Percentiles rank a stretch among this genome's conserved stretches.
Conservation (phyloP, 345 rosid species). For the Gossypium raimondii region DNA sequence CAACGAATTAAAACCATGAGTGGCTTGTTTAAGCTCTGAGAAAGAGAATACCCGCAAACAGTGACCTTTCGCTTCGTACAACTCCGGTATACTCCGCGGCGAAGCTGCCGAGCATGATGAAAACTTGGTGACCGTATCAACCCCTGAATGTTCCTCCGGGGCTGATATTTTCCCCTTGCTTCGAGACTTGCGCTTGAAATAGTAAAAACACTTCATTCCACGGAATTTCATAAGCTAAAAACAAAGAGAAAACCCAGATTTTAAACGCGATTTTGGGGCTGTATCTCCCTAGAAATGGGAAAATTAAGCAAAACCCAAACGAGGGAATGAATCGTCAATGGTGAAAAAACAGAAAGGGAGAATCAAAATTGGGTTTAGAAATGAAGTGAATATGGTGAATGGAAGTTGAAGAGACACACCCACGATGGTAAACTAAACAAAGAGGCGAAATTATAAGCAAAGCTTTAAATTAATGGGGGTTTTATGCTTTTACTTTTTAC, state of each 20-base stretch:
- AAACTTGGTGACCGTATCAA: slow-evolving; percentile 24
- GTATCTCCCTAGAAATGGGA: neutral
- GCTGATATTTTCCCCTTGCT: slow-evolving; percentile 42
- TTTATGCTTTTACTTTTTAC: neutral
- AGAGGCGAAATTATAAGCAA: no score
- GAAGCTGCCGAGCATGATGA: slow-evolving; percentile 50
- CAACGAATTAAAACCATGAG: slow-evolving; percentile 51
- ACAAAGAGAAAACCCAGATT: no score
- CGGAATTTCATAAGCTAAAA: neutral
- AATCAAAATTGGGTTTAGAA: neutral
- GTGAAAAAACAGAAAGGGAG: neutral
- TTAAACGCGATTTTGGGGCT: no score
- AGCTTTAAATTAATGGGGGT: no score
- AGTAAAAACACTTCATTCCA: slow-evolving; percentile 52
- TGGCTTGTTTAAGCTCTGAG: slow-evolving; percentile 67
- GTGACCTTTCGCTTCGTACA: slow-evolving; percentile 57
- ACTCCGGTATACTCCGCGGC: slow-evolving; percentile 54
- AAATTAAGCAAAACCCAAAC: neutral
- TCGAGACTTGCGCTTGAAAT: slow-evolving; percentile 45
- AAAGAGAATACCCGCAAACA: slow-evolving; percentile 60
- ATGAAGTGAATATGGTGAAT: neutral
- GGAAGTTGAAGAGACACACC: neutral
- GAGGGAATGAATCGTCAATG: neutral
- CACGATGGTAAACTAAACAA: neutral
- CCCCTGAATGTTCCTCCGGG: slow-evolving; percentile 32